Conservation (phyloP, 176 grass and related monocot genomes). For the bread wheat (Triticum aestivum) region IWGSC_CS_RefSeq_v2.1 NC_057798.1:150953051-150953550, state of each 20-base stretch:
- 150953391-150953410: constrained; percentile 58
- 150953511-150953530: constrained; percentile 49
- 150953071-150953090: constrained; percentile 95
- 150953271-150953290: constrained; percentile 91
- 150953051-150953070: constrained; percentile 75
- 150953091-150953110: constrained; percentile 80
- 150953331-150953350: constrained; percentile 36
- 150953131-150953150: constrained; percentile 58
- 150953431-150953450: constrained; percentile 98
- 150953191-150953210: constrained; percentile 59
- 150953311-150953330: constrained; percentile 45
- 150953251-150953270: constrained; percentile 84
- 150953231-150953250: constrained; percentile 68
- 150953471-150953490: constrained; percentile 43
- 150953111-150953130: constrained; percentile 64
- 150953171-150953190: constrained; percentile 79
- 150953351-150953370: constrained; percentile 26
- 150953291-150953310: constrained; percentile 81
- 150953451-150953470: constrained; percentile 85
- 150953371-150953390: constrained; percentile 30
- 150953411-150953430: constrained; percentile 77
- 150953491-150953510: constrained; percentile 53
- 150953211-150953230: constrained; percentile 82
- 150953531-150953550: constrained; percentile 65
- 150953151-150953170: constrained; percentile 75